Percentiles rank a stretch among this genome's conserved stretches.
phyloP scores from a whole-genome alignment of 148 eudicot genomes.

The Limonium bicolor region DNA sequence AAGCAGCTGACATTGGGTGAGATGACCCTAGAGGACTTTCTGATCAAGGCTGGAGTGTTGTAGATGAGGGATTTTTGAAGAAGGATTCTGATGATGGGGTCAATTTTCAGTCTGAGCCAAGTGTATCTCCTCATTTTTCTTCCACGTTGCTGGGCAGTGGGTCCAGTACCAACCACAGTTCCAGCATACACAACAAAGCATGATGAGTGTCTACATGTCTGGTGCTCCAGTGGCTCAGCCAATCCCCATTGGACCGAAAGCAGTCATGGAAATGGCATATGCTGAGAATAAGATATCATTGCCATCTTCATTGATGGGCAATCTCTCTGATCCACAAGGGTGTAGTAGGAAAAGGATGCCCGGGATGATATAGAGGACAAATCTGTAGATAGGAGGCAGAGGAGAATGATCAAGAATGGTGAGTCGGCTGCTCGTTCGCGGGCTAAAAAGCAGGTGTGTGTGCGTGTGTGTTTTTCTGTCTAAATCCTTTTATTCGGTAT shows the following conservation, averaged over 20 bases:
- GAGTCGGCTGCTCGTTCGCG: conserved; percentile 87
- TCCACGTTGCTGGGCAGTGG: conserved; percentile 12
- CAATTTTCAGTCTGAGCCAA: not conserved
- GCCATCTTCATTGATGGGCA: conserved; percentile 6
- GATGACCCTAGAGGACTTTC: conserved; percentile 16
- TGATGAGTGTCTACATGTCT: conserved; percentile 5
- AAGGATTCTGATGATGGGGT: not conserved
- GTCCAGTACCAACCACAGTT: conserved; percentile 9
- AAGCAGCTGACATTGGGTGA: conserved; percentile 10
- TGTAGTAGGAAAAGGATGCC: conserved; percentile 24
- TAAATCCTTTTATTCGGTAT: not conserved
- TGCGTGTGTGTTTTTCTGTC: not conserved
- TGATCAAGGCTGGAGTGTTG: conserved; percentile 13
- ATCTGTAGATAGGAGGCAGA: conserved; percentile 65
- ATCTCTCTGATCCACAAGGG: conserved; percentile 2
- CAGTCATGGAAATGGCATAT: conserved; percentile 7
- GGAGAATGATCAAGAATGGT: conserved; percentile 87
- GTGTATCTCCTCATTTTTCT: conserved; percentile 3
- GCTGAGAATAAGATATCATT: conserved; percentile 8
- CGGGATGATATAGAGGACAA: conserved; percentile 45
- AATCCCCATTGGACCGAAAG: conserved; percentile 1
- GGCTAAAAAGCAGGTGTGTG: conserved; percentile 68
- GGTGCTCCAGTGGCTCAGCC: conserved; percentile 9
- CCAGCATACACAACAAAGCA: conserved; percentile 9
- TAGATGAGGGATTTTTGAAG: conserved; percentile 10